Conservation (phyloP, 352 stramenopile genomes). For the Globisporangium megalacanthum region DNA sequence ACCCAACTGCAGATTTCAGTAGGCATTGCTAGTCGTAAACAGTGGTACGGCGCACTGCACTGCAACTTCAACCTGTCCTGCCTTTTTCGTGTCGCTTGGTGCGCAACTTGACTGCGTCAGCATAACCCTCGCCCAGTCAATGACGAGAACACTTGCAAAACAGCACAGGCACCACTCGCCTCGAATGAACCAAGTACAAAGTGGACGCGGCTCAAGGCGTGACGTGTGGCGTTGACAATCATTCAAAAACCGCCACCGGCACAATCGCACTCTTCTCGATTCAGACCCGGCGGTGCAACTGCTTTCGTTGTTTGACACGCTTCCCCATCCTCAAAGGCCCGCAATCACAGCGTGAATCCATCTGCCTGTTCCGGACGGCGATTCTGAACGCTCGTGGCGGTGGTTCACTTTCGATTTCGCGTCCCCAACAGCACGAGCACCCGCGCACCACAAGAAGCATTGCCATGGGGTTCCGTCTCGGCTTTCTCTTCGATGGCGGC, state of each 20-base stretch:
- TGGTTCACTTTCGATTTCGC: neutral
- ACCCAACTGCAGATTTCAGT: no score
- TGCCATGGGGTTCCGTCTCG: conserved; percentile 23
- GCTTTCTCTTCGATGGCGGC: conserved; percentile 57
- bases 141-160: no score
- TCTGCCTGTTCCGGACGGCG: neutral
- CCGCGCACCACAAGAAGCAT: neutral
- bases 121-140: neutral
- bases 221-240: no score
- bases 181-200: no score
- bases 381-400: neutral
- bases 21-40: neutral
- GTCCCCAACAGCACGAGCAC: neutral
- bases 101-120: neutral
- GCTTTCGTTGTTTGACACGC: neutral
- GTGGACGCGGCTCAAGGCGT: no score
- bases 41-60: neutral
- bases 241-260: no score
- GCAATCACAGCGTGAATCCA: neutral
- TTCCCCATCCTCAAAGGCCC: neutral
- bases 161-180: no score
- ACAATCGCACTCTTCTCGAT: no score
- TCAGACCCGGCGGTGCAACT: no score
- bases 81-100: conserved; percentile 1
- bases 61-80: neutral